A percentile compares a stretch with the other conserved stretches of the same genome.
phyloP scores from a whole-genome alignment of 2,329 filamentous ascomycete species.

The Pseudopyricularia cyperi region DNA sequence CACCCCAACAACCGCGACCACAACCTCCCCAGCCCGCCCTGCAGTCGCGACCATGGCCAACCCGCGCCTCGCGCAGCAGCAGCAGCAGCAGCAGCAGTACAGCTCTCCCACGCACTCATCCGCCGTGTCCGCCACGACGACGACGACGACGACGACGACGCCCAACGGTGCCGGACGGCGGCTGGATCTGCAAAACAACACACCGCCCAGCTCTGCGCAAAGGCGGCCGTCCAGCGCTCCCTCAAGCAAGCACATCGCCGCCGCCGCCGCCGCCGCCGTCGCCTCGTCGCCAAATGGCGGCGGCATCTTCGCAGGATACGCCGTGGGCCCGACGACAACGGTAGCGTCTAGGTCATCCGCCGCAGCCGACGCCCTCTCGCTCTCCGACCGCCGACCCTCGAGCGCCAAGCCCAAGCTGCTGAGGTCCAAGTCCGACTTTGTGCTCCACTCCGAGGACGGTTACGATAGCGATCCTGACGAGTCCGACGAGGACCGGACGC shows the following conservation, averaged over 20 bases:
- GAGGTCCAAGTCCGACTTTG: conserved; percentile 45
- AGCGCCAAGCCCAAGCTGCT: conserved; percentile 34
- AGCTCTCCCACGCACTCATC: background rate
- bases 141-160: background rate
- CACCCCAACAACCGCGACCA: background rate
- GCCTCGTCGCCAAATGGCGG: background rate
- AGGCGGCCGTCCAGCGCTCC: conserved; percentile 33
- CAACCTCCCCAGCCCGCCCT: background rate
- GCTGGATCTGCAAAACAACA: background rate
- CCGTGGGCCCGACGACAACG: conserved; percentile 8
- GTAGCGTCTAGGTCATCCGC: conserved; percentile 8
- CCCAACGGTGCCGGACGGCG: background rate
- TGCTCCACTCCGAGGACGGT: conserved; percentile 10
- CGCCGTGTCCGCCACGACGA: background rate
- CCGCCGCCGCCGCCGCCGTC: background rate
- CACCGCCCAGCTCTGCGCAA: background rate
- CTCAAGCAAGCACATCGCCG: conserved; percentile 20
- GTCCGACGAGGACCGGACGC: conserved; percentile 18
- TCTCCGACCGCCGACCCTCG: background rate
- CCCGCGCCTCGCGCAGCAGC: background rate
- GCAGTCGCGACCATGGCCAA: background rate
- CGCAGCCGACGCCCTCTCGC: background rate
- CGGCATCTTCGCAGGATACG: conserved; percentile 5
- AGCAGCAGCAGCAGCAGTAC: background rate
- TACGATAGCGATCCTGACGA: conserved; percentile 10